Base-by-base conservation (phyloP, 2,329 filamentous ascomycete genomes). In the Sporothrix euskadiensis region DNA sequence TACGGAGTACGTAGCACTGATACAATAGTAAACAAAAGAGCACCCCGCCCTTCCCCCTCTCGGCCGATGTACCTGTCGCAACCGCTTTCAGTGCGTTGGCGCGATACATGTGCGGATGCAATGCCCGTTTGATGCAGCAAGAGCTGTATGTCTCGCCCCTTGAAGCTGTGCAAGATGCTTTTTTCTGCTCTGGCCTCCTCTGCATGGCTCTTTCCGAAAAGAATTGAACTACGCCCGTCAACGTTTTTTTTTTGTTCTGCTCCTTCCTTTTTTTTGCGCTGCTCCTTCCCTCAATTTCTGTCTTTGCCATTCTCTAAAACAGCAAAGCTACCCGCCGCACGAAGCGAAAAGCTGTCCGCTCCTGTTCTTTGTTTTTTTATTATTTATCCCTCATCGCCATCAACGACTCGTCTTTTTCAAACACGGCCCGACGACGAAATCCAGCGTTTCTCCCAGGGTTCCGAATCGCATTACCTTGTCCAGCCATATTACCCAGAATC, bases 101-200 rank as follows among this genome's bases (percentile, higher is more conserved):
- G 39, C 61, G 39, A 66, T 47, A 30, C 39, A 66, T 47, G 61
- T 47, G n/a, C n/a, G 61, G 61, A 47, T 68, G 65, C 65, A 49
- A 54, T 54, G 66, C 44, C 39, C 16, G 16, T 56, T 39, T 39
- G 47, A 56, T 69, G 66, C 30, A 56, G 16, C 47, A 39, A 54
- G 65, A 69, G 65, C 65, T 54, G 65, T 52, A 16, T 35, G 44
- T 68, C 65, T 52, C 44, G 26, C 65, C 19, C 19, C 39, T 66
- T 47, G 19, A 41, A 54, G 47, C 66, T 69, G 66, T 52, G 65
- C 26, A 16, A n/a, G 22, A 44, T 49, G 26, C 65, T 19, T 32
- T 52, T 54, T 69, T 54, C 30, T 69, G 66, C 66, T 68, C 30
- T 39, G 30, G 44, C 66, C 44, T 69, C 44, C 66, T 69, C 16